Conservation (phyloP, 331 rosid species). For the Acacia pycnantha region DNA sequence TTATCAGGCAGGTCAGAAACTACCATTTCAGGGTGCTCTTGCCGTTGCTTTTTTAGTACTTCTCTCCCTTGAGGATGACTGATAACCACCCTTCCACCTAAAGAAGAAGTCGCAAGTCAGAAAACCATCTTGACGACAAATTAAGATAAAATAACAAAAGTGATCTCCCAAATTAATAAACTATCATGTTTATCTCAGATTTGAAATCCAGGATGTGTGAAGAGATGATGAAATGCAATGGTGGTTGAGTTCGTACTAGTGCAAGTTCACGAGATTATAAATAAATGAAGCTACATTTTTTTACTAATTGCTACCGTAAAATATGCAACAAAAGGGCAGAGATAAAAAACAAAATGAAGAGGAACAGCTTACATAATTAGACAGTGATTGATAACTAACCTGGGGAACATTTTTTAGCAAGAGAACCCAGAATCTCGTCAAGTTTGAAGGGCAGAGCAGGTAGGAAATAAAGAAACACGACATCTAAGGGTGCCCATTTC, state of each 20-base stretch:
- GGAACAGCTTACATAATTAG: background rate
- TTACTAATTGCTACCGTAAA: constrained; percentile 10
- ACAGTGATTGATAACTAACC: constrained; percentile 42
- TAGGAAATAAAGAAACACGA: constrained; percentile 77
- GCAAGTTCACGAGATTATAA: background rate
- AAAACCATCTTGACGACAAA: constrained; percentile 2
- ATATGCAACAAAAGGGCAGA: background rate
- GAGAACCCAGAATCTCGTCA: constrained; percentile 51
- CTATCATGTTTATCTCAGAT: constrained; percentile 8
- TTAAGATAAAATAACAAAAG: constrained; percentile 5
- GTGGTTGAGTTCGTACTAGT: background rate
- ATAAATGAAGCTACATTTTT: background rate
- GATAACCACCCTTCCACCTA: constrained; percentile 80
- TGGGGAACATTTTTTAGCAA: constrained; percentile 51
- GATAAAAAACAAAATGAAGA: background rate
- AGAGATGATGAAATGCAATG: constrained; percentile 2
- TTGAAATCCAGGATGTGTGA: constrained; percentile 6
- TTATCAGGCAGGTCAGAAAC: constrained; percentile 74
- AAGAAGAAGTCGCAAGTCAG: constrained; percentile 27
- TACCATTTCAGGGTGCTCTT: constrained; percentile 55
- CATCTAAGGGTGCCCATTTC: constrained; percentile 74
- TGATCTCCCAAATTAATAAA: background rate
- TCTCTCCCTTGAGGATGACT: constrained; percentile 87
- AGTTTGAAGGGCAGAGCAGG: constrained; percentile 74
- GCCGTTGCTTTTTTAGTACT: constrained; percentile 53